phyloP scores from a whole-genome alignment of 192 early-diverging fungal genomes.

The Coemansia biformis region DNA sequence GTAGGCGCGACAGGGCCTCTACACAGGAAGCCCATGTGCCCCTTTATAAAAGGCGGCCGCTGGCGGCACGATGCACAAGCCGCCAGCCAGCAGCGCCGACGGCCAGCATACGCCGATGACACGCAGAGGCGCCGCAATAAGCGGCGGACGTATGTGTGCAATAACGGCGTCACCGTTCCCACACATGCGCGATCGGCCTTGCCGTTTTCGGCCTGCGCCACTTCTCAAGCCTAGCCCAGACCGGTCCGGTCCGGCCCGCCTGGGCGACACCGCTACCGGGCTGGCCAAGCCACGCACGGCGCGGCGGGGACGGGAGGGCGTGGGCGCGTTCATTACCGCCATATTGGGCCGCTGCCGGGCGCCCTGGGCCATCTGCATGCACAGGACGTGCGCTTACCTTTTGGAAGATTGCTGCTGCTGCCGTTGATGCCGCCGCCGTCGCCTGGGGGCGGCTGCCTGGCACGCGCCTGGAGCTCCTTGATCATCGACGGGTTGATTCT shows the following conservation, averaged over 20 bases:
- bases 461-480: slow-evolving; percentile 10
- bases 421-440: neutral
- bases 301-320: no score
- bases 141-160: neutral
- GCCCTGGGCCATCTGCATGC: no score
- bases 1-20: no score
- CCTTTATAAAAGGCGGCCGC: neutral
- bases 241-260: no score
- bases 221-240: slow-evolving; percentile 1
- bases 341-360: no score
- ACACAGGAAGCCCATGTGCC: no score
- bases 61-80: neutral
- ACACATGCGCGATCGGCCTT: neutral
- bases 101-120: no score
- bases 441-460: slow-evolving; percentile 7
- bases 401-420: neutral
- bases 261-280: no score
- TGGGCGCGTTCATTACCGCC: no score
- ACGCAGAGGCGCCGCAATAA: no score
- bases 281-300: no score
- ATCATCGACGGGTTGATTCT: slow-evolving; percentile 1
- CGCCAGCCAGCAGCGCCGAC: no score
- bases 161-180: neutral
- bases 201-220: slow-evolving; percentile 3
- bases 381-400: slow-evolving; percentile 11